Evolutionary conservation across 805 yeast genomes (phyloP), one percentile per base, ranked within the genome.

Genomic region (Millerozyma miso): DNA sequence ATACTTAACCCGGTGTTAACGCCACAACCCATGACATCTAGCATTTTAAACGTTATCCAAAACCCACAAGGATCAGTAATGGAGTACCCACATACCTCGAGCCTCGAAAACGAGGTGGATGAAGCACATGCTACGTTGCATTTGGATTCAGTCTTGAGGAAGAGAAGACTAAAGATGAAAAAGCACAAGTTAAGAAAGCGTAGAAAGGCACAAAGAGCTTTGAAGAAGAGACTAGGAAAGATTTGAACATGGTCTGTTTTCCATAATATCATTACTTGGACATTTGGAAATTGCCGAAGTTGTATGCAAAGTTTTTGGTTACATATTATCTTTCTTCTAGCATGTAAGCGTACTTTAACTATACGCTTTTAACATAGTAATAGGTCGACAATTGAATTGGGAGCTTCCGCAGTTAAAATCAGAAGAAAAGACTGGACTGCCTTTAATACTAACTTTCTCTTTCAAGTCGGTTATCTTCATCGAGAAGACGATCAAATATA

Each of bases 101-200:
- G 10, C 10, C 10, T 23, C 10, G 17, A 32, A n/a, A 15, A 32
- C 14, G 34, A 7, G 15, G 43, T 39, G 14, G 34, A 44, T 16
- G 65, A 59, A 44, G 58, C 59, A 41, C 64, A 32, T 15, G 7
- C 7, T 6, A 32, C 71, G 19, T 54, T 79, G 54, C 56, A 71
- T 47, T 58, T 77, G 53, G 88, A 85, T 54, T 82, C 89, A 10
- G 95, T 86, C 31, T 67, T 83, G 64, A 78, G 93, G 64, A 86
- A 86, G 61, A 82, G 99, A 72, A 80, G 87, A 68, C 80, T 87
- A 64, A 91, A 89, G 77, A 93, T 93, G 97, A 93, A 91, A 80
- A 88, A 90, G 62, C 99, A 93, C 69, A 93, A 93, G 74, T 76
- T 88, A 63, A 85, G 93, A 73, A 93, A 93, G 83, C 86, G 98